These are phyloP conservation scores for Picea glauca DNA, from an alignment of 75 land plant species.

Conservation along the genomic window DNA sequence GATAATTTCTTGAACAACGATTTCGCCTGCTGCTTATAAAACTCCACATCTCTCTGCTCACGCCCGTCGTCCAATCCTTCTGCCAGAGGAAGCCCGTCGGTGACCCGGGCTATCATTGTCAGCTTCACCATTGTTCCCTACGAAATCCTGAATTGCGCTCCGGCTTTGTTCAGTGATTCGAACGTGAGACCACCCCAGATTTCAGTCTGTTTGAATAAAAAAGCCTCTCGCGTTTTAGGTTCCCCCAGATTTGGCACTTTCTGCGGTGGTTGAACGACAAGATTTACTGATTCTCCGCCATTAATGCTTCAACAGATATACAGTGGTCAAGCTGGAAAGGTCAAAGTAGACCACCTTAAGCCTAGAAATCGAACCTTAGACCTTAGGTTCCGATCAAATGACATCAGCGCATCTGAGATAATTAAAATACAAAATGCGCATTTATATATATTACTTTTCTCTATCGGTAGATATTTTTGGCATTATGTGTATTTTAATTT, in stretches of 20 bases:
- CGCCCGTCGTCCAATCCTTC: slow-evolving; percentile 95
- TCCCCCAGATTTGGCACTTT: neutral
- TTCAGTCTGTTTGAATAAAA: neutral
- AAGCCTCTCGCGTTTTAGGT: neutral
- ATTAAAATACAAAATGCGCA: no score
- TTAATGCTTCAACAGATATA: neutral
- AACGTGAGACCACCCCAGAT: neutral
- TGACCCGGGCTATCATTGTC: slow-evolving; percentile 95
- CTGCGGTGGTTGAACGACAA: neutral
- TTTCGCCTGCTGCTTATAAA: slow-evolving; percentile 95
- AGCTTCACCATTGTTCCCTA: slow-evolving; percentile 78
- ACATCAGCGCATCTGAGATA: no score
- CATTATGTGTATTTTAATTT: no score
- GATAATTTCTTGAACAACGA: slow-evolving; percentile 87
- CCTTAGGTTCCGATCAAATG: no score
- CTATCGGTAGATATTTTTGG: no score
- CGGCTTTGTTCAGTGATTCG: neutral
- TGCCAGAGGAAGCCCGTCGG: slow-evolving; percentile 92
- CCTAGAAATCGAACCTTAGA: no score
- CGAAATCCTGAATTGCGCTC: neutral
- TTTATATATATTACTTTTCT: no score
- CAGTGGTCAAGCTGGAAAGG: neutral
- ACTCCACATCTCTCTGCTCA: slow-evolving; percentile 76
- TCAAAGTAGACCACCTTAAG: neutral
- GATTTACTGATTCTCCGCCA: neutral